A percentile compares a stretch with the other conserved stretches of the same genome.
Evolutionary conservation across 2,329 filamentous ascomycete genomes (phyloP).

Genomic region (Colletotrichum somersetense): DNA sequence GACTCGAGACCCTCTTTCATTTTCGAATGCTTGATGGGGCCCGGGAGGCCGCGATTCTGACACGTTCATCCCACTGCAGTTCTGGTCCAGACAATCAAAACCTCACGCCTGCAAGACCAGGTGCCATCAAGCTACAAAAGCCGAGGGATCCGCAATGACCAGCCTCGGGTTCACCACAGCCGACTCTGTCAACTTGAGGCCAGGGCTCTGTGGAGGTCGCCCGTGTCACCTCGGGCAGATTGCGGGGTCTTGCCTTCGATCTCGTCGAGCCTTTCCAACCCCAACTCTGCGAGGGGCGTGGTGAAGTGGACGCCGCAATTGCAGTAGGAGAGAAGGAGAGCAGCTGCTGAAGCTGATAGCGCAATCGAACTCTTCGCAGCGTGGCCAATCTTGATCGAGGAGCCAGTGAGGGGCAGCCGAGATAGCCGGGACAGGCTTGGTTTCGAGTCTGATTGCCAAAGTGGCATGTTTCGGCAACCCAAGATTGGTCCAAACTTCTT

Average conservation of each 20-base stretch:
- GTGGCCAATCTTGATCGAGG: constrained; percentile 66
- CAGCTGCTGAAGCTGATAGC: constrained; percentile 63
- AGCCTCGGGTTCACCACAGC: constrained; percentile 56
- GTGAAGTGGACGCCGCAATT: constrained; percentile 49
- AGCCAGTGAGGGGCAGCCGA: constrained; percentile 47
- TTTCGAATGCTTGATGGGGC: constrained; percentile 60
- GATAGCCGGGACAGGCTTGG: background rate
- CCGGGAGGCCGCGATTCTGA: constrained; percentile 64
- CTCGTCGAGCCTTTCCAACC: constrained; percentile 63
- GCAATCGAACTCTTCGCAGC: constrained; percentile 66
- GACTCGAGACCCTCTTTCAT: constrained; percentile 58
- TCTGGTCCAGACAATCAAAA: constrained; percentile 52
- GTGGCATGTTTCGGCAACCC: background rate
- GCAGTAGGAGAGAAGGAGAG: constrained; percentile 57
- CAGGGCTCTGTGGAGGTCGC: constrained; percentile 63
- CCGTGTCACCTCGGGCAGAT: constrained; percentile 57
- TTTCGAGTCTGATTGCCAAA: background rate
- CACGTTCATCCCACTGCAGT: constrained; percentile 67
- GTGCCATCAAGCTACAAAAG: constrained; percentile 62
- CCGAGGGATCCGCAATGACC: constrained; percentile 65
- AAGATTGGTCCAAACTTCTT: background rate
- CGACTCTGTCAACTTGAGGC: constrained; percentile 52
- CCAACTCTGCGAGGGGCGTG: constrained; percentile 65
- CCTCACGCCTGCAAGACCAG: background rate
- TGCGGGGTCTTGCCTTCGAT: constrained; percentile 54